phyloP scores from a whole-genome alignment of 2,329 filamentous ascomycete genomes.

The Colletotrichum tropicale region DNA sequence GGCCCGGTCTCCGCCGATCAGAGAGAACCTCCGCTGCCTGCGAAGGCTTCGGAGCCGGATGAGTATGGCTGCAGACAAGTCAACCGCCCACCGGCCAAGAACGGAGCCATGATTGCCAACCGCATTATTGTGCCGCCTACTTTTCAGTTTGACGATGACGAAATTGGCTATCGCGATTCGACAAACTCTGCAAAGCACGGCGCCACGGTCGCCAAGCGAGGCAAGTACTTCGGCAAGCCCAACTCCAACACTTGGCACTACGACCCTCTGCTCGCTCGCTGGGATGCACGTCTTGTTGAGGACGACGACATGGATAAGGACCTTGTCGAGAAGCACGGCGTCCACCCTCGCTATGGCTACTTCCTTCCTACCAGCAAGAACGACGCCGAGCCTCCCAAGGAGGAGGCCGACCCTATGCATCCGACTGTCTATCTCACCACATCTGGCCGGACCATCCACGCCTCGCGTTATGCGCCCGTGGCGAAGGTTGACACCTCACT shows the following conservation, averaged over 20 bases:
- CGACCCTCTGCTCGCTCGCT: conserved; percentile 57
- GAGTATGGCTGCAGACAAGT: conserved; percentile 56
- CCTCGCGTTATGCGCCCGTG: conserved; percentile 43
- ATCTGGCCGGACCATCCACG: conserved; percentile 50
- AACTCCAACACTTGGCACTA: conserved; percentile 59
- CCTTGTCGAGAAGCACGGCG: conserved; percentile 49
- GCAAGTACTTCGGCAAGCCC: conserved; percentile 58
- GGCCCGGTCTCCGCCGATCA: conserved; percentile 30
- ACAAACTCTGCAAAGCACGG: conserved; percentile 60
- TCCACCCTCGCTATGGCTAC: conserved; percentile 60
- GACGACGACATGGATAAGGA: conserved; percentile 57
- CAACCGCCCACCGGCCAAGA: conserved; percentile 42
- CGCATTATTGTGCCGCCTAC: conserved; percentile 57
- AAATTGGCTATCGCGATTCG: conserved; percentile 66
- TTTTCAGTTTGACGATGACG: conserved; percentile 54
- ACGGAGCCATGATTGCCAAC: conserved; percentile 46
- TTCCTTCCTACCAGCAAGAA: conserved; percentile 54
- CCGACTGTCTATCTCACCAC: conserved; percentile 56
- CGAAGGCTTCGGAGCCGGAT: conserved; percentile 48
- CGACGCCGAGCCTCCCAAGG: conserved; percentile 41
- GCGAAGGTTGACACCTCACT: conserved; percentile 26
- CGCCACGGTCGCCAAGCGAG: conserved; percentile 56
- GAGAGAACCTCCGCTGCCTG: conserved; percentile 29
- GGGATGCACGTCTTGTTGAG: conserved; percentile 53
- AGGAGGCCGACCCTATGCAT: conserved; percentile 47